These are phyloP conservation scores for Eimeria maxima DNA, from an alignment of 169 alveolate genomes.

Conservation along the genomic window DNA sequence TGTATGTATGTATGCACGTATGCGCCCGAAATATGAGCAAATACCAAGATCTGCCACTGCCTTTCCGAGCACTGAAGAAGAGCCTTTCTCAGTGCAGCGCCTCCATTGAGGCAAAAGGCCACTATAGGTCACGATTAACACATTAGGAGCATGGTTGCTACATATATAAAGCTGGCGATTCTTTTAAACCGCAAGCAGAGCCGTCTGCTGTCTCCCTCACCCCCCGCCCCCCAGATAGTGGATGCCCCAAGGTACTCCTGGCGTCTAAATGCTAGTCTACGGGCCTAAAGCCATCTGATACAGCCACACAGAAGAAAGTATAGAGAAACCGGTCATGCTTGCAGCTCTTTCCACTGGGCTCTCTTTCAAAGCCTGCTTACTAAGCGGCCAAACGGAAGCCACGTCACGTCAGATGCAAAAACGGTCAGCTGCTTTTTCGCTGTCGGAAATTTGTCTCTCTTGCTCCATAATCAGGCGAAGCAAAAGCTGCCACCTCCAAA, in stretches of 20 bases:
- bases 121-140: not conserved
- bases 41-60: not conserved
- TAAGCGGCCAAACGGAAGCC: not conserved
- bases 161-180: not conserved
- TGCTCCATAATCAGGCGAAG: not conserved
- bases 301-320: not conserved
- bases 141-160: not conserved
- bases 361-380: not conserved
- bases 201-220: not conserved
- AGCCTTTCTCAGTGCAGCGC: not conserved
- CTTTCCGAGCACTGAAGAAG: not conserved
- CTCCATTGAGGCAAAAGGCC: not conserved
- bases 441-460: not conserved
- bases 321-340: not conserved
- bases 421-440: slow-evolving; percentile 8
- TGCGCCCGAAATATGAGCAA: not conserved
- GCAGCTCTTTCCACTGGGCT: not conserved
- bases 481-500: not conserved
- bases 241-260: not conserved
- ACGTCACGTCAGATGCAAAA: not conserved
- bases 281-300: not conserved
- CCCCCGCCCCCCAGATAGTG: not conserved
- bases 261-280: not conserved
- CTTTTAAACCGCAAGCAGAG: not conserved
- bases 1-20: not conserved